Base-by-base conservation (phyloP, 2,329 filamentous ascomycete species). In the Beauveria caledonica region DNA sequence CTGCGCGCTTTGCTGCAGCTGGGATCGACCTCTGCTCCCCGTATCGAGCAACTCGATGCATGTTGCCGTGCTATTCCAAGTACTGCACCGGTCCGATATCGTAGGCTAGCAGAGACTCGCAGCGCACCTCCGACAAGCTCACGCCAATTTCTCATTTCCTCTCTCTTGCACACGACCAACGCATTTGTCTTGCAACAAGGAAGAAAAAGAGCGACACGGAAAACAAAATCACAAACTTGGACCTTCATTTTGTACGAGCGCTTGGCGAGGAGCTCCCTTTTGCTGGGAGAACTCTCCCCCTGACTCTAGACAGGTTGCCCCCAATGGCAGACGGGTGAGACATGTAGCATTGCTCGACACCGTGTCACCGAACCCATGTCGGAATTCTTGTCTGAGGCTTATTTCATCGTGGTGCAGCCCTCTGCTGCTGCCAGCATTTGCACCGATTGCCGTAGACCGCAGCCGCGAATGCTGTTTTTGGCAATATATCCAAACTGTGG, bases 311-410 rank as follows among this genome's bases (percentile, higher is more conserved):
- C 54, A 57, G 11, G 25, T 9, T 21, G 13, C 40, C 40, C 40
- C 53, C 42, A 44, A 48, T 57, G 45, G 36, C 53, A 46, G 15
- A 52, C 19, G 33, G 33, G 13, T 59, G 56, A 59, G 48, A 59
- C 56, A 52, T 39, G 46, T 42, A 29, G 46, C 46, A 58, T 33
- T 58, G 17, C 56, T 59, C 25, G 1, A 36, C 15, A 23, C 36
- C 33, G 45, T 49, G 45, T 46, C 46, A n/a, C 21, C 48, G 23
- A 59, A 59, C 55, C 55, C 55, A 29, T 29, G 46, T 23, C 15
- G 11, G 46, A 58, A 50, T 51, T 49, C 23, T 42, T 59, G 48
- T 59, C 56, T 52, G 56, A 52, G 39, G 56, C 56, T 52, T 59
- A 58, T 58, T 52, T 39, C 46, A 36, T 51, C 42, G 48, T 59